Conservation (phyloP, 1,284 basidiomycete species). For the Fomes fomentarius region DNA sequence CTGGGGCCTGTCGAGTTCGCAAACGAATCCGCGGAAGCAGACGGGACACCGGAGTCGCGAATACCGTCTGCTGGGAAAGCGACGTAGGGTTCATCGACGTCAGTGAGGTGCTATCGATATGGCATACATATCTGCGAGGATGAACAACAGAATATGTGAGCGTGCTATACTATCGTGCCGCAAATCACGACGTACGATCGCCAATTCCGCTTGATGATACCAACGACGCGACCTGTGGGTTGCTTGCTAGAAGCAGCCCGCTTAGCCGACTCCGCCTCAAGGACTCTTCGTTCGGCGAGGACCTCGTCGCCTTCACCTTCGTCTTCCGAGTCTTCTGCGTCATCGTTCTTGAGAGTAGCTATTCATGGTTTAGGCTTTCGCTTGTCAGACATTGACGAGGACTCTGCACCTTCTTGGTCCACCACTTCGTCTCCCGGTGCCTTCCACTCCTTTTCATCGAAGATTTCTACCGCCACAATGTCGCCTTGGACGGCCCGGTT, state of each 20-base stretch:
- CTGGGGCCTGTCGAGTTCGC: slow-evolving; percentile 91
- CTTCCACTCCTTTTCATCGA: slow-evolving; percentile 91
- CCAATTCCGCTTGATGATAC: slow-evolving; percentile 96
- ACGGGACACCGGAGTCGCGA: slow-evolving; percentile 93
- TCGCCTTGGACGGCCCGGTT: slow-evolving; percentile 96
- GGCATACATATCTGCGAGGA: slow-evolving; percentile 83
- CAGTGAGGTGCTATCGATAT: slow-evolving; percentile 90
- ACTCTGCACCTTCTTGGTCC: slow-evolving; percentile 79
- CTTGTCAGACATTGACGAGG: slow-evolving; percentile 5
- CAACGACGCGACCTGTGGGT: slow-evolving; percentile 92
- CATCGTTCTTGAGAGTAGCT: slow-evolving; percentile 89
- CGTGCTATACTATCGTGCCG: background rate
- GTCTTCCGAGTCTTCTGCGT: slow-evolving; percentile 79
- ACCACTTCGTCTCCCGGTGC: slow-evolving; percentile 92
- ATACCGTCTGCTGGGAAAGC: slow-evolving; percentile 89
- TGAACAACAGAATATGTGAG: slow-evolving; percentile 12
- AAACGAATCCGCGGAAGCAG: slow-evolving; percentile 93
- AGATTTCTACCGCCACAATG: slow-evolving; percentile 89
- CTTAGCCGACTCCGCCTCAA: slow-evolving; percentile 44
- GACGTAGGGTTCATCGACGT: slow-evolving; percentile 81
- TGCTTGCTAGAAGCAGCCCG: slow-evolving; percentile 60
- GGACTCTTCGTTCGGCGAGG: slow-evolving; percentile 52
- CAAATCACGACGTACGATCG: slow-evolving; percentile 65
- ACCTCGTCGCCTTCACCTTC: slow-evolving; percentile 51
- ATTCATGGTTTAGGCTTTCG: slow-evolving; percentile 9